phyloP scores from a whole-genome alignment of 495 filamentous ascomycete species.

The Cetradonia linearis region DNA sequence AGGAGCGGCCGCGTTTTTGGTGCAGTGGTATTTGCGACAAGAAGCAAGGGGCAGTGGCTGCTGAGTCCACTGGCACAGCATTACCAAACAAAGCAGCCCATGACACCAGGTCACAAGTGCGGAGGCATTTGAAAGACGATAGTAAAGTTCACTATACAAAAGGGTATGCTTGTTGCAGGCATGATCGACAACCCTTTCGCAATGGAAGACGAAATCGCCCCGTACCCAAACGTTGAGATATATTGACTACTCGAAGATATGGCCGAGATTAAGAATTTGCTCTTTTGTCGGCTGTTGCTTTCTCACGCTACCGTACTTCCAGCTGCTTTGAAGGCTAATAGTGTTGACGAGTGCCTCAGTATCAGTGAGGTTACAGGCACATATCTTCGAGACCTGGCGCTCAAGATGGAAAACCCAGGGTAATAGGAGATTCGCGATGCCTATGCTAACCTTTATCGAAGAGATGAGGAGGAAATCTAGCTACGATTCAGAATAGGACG shows the following conservation, averaged over 20 bases:
- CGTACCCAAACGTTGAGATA: slow-evolving; percentile 38
- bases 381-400: slow-evolving; percentile 40
- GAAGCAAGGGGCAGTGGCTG: slow-evolving; percentile 26
- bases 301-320: slow-evolving; percentile 39
- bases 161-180: slow-evolving; percentile 33
- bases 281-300: slow-evolving; percentile 43
- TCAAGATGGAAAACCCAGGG: slow-evolving; percentile 37
- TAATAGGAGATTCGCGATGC: slow-evolving; percentile 42
- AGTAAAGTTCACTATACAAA: slow-evolving; percentile 31
- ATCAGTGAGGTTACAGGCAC: slow-evolving; percentile 34
- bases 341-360: slow-evolving; percentile 39
- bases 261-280: slow-evolving; percentile 39
- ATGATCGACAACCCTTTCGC: slow-evolving; percentile 33
- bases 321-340: slow-evolving; percentile 34
- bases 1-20: slow-evolving; percentile 29
- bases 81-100: slow-evolving; percentile 32
- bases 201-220: slow-evolving; percentile 25
- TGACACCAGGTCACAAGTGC: slow-evolving; percentile 34
- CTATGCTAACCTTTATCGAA: slow-evolving; percentile 40
- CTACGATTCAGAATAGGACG: slow-evolving; percentile 24
- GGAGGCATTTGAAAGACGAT: slow-evolving; percentile 33
- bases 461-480: slow-evolving; percentile 32
- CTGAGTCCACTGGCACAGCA: slow-evolving; percentile 5
- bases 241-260: slow-evolving; percentile 35
- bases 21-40: slow-evolving; percentile 30